Evolutionary conservation across 805 yeast genomes (phyloP), one percentile per base, ranked within the genome.

Genomic region (Zygotorulaspora danielsina): DNA sequence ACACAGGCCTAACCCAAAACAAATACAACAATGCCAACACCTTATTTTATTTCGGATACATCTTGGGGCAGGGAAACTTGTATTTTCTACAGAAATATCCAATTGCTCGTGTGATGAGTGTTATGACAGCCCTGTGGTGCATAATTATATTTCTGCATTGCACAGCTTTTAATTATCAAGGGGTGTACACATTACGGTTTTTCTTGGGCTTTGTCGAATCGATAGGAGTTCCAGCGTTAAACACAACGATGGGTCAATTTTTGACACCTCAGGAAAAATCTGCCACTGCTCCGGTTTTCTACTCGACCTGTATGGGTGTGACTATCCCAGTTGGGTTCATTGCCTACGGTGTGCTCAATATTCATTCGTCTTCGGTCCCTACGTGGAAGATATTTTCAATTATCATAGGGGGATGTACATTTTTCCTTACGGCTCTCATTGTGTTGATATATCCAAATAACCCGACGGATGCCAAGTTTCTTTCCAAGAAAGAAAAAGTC

Each of bases 341-440:
- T 36, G 66, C 72, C 0, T 67, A 63, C 42, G 71, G 70, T 45
- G 63, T 65, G 4, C 32, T 66, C 6, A 56, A 55, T 38, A 46
- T 45, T 8, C 33, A 55, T 16, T 27, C 61, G 0, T 8, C 47
- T 6, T 20, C 27, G 17, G 51, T 65, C 18, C 53, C 64, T 17
- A 44, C 63, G 9, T 81, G 84, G 83, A 72, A 73, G 48, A 53
- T 79, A 12, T 70, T 78, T 39, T 72, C 70, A 58, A 70, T 79
- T 22, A 71, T 78, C 35, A 67, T 74, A 38, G 86, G 84, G 34
- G 72, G 76, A 10, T 54, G 75, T 28, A 75, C 84, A 0, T 61
- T 77, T 16, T 18, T 71, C 15, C 43, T 68, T 25, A 54, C 69
- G 2, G 30, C 65, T 2, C 32, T 63, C 4, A 54, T 70, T 3